phyloP scores from a whole-genome alignment of 768 basidiomycete species.

The Pleurotus cornucopiae region DNA sequence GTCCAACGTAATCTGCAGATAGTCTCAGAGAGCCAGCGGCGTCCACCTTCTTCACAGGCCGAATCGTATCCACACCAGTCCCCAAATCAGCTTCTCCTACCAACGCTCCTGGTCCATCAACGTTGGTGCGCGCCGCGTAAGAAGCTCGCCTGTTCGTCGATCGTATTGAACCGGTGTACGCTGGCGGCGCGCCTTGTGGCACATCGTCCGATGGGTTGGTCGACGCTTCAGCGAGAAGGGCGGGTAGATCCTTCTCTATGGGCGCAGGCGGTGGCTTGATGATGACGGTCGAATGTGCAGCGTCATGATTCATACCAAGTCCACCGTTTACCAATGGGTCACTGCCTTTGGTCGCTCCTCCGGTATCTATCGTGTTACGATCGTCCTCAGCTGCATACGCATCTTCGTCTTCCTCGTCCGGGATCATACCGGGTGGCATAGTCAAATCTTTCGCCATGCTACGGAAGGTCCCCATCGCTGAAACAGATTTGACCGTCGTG shows the following conservation, averaged over 20 bases:
- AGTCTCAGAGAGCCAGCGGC: conserved; percentile 68
- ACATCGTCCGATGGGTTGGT: conserved; percentile 26
- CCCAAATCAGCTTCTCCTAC: conserved; percentile 82
- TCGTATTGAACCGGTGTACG: conserved; percentile 67
- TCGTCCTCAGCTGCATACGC: conserved; percentile 30
- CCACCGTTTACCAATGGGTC: conserved; percentile 35
- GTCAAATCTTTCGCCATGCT: conserved; percentile 65
- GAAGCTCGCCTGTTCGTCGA: conserved; percentile 60
- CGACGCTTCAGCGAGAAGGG: conserved; percentile 33
- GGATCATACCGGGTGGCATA: conserved; percentile 52
- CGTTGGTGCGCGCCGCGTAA: conserved; percentile 68
- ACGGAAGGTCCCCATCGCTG: conserved; percentile 75
- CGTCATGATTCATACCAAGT: conserved; percentile 48
- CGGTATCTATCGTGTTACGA: conserved; percentile 53
- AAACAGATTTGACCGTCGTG: conserved; percentile 72
- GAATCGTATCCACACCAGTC: conserved; percentile 83
- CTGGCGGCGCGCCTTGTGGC: conserved; percentile 62
- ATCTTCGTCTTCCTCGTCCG: conserved; percentile 47
- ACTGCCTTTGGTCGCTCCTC: conserved; percentile 62
- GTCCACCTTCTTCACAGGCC: conserved; percentile 92
- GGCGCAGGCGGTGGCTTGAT: conserved; percentile 47
- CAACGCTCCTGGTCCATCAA: conserved; percentile 64
- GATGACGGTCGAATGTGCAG: conserved; percentile 68
- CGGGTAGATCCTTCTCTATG: conserved; percentile 36
- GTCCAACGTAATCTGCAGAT: conserved; percentile 81